Evolutionary conservation across 345 rosid genomes (phyloP).

Genomic region (Brassica napus): Da-Ae NC_063450.1:47431501-47432000

Average conservation of each 20-base stretch:
- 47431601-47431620: no score
- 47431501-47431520: no score
- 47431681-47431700: not conserved
- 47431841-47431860: not conserved
- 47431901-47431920: constrained; percentile 76
- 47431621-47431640: not conserved
- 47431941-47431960: constrained; percentile 89
- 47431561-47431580: no score
- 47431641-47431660: not conserved
- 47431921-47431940: constrained; percentile 81
- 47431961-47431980: constrained; percentile 53
- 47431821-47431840: not conserved
- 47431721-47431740: not conserved
- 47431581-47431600: no score
- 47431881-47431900: constrained; percentile 52
- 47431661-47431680: no score
- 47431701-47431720: not conserved
- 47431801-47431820: not conserved
- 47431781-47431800: not conserved
- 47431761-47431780: not conserved
- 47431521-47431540: no score
- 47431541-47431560: no score
- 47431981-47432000: constrained; percentile 9
- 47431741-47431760: not conserved
- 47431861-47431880: not conserved